Evolutionary conservation across 192 early-diverging fungal species (phyloP).

Genomic region (Entophlyctis luteolus): DNA sequence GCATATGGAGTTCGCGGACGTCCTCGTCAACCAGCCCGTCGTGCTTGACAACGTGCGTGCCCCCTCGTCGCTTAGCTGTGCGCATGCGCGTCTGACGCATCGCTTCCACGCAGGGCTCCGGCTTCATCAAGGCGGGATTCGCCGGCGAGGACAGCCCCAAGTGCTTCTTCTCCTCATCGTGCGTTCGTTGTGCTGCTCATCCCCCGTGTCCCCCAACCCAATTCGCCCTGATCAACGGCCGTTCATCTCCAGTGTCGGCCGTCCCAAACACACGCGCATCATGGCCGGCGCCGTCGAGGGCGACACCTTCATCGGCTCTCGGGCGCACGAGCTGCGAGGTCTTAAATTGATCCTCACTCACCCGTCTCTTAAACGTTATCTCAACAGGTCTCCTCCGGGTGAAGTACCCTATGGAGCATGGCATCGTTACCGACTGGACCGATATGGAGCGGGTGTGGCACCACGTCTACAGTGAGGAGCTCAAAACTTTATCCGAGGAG

Average conservation of each 20-base stretch:
- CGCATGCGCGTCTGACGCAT: no score
- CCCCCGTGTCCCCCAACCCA: no score
- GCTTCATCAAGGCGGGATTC: slow-evolving; percentile 98
- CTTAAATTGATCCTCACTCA: no score
- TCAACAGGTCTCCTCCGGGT: slow-evolving; percentile 84
- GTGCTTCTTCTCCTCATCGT: slow-evolving; percentile 91
- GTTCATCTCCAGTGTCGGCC: slow-evolving; percentile 77
- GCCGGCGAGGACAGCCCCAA: slow-evolving; percentile 97
- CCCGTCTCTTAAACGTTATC: no score
- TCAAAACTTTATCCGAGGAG: slow-evolving; percentile 94
- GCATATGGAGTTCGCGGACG: no score
- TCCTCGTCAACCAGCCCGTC: slow-evolving; percentile 94
- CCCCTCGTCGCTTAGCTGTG: no score
- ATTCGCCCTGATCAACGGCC: no score
- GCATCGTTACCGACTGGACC: slow-evolving; percentile 94
- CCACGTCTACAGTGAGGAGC: slow-evolving; percentile 93
- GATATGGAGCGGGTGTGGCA: slow-evolving; percentile 99
- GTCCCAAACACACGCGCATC: slow-evolving; percentile 92
- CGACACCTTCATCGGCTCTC: slow-evolving; percentile 90
- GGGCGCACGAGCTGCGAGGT: slow-evolving; percentile 90
- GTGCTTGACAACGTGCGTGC: slow-evolving; percentile 96
- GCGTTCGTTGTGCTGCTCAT: no score
- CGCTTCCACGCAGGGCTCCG: slow-evolving; percentile 72
- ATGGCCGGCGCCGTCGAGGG: slow-evolving; percentile 98
- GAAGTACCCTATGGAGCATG: slow-evolving; percentile 95